Evolutionary conservation across 1,139 yeast genomes (phyloP).

Genomic region (Saccharomycopsis phalli): DNA sequence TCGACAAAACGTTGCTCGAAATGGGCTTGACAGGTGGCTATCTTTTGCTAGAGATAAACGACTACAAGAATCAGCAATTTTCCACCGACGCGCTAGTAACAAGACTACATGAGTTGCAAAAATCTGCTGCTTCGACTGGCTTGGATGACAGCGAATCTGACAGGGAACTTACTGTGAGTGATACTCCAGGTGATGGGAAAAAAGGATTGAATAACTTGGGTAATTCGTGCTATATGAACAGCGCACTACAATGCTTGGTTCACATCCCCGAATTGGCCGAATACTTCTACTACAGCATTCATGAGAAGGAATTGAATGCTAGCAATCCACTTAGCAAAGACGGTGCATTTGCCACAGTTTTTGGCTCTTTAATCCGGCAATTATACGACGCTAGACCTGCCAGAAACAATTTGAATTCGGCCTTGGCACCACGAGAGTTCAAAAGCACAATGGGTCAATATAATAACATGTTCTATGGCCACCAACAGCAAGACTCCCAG

Average conservation of each 20-base stretch:
- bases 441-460: slow-evolving; percentile 71
- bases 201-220: slow-evolving; percentile 78
- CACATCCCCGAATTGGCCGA: slow-evolving; percentile 80
- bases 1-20: slow-evolving; percentile 2
- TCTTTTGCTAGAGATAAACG: slow-evolving; percentile 16
- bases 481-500: slow-evolving; percentile 91
- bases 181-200: slow-evolving; percentile 35
- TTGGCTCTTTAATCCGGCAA: slow-evolving; percentile 55
- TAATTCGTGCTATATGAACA: slow-evolving; percentile 94
- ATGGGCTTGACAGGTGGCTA: slow-evolving; percentile 10
- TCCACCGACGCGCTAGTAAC: slow-evolving; percentile 15
- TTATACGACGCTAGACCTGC: slow-evolving; percentile 35
- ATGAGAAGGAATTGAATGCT: slow-evolving; percentile 56
- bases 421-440: slow-evolving; percentile 65
- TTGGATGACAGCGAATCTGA: not conserved
- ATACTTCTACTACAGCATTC: slow-evolving; percentile 62
- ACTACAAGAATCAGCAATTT: slow-evolving; percentile 4
- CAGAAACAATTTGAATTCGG: slow-evolving; percentile 24
- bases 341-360: slow-evolving; percentile 73
- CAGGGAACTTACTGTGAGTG: not conserved
- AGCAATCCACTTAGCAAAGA: slow-evolving; percentile 78
- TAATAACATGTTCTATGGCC: slow-evolving; percentile 78
- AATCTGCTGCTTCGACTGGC: slow-evolving; percentile 4
- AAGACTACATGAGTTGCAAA: slow-evolving; percentile 11
- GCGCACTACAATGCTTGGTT: slow-evolving; percentile 82